Evolutionary conservation across 139 green algal species (phyloP), one percentile per base, ranked within the genome.

Genomic region (Micractinium sp.): DNA sequence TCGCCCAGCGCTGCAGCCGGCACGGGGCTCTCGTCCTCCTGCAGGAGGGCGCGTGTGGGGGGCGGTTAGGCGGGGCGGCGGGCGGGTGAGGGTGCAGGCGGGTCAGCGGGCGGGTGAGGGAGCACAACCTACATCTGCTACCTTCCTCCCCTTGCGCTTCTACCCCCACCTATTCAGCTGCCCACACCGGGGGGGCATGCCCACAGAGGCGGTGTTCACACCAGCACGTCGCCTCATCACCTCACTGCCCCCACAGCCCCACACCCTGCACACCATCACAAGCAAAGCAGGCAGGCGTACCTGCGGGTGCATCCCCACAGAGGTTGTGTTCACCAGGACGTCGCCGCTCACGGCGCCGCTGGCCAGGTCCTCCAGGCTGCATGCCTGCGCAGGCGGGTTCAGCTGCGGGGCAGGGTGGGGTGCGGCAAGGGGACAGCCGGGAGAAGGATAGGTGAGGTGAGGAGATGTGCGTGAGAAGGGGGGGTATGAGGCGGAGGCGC

Each of bases 321-420:
- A 95, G 13, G 98, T 99, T 38, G 95, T 98, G 92, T 99, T 99
- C 18, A 95, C 95, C 61, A 99, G 88, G 60, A 99, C 96, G 86
- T 98, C 96, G 0, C 94, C 96, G 19, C 22, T 31, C 66, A 97
- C 91, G 31, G 80, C 66, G 0, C 93, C 92, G 73, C 74, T 66
- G 1, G 73, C 81, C 25, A 95, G 56, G 22, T 89, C 91, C 29
- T 83, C 91, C 71, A 94, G 80, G 36, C 80, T 78, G 29, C 88
- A 86, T 16, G 75, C 88, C 47, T 47, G 22, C 27, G 83, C 83
- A 0, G 83, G 83, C 0, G 82, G 83, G 29, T 63, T 47, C 66
- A 87, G 83, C 83, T 87, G 83, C 66, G 29, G 15, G 73, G 73
- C 73, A 4, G 14, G 73, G 14, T 1, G n/a, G n/a, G 73, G 18